Base-by-base conservation (phyloP, 768 basidiomycete species). In the Suillus alpinus region DNA sequence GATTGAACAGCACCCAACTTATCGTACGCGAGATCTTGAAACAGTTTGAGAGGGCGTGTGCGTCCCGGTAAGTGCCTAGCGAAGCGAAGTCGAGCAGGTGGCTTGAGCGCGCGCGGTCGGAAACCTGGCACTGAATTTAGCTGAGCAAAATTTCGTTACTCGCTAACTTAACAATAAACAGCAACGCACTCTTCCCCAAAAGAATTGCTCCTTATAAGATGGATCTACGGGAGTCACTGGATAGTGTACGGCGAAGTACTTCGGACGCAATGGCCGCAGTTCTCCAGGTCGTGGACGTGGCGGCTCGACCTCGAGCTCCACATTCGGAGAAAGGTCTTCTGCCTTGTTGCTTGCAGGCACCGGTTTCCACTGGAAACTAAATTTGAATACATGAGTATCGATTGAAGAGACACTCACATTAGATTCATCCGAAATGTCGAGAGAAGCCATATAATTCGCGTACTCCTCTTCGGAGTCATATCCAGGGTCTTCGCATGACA, bases 341-440 rank as follows among this genome's bases (percentile, higher is more conserved):
- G 72, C 73, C 57, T 66, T 73, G 34, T 73, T 73, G 39, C 67
- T 61, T 39, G 62, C 62, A 0, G 73, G 70, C 16, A 65, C 36
- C 26, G 69, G 64, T 20, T 61, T 56, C 72, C 72, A 73, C 72
- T 73, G 57, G 23, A 4, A 52, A 46, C 20, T 39, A 57, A 47
- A 55, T 14, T n/a, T 1, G 31, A 20, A 31, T 10, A 57, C 14
- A 37, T 12, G 8, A 57, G 29, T 23, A 23, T 4, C 9, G 41
- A 4, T 32, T 23, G 13, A 44, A 6, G 49, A 9, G 16, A 20
- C 18, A 41, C 60, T 31, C 55, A 73, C 72, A 50, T 75, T 67
- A 43, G 58, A 47, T 10, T 73, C 72, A 39, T 73, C 72, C 49
- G 72, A 66, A 23, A 73, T 67, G n/a, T 73, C 62, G 41, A 73